These are phyloP conservation scores for Amylostereum areolatum DNA, from an alignment of 1,284 basidiomycete genomes.

Conservation along the genomic window DNA sequence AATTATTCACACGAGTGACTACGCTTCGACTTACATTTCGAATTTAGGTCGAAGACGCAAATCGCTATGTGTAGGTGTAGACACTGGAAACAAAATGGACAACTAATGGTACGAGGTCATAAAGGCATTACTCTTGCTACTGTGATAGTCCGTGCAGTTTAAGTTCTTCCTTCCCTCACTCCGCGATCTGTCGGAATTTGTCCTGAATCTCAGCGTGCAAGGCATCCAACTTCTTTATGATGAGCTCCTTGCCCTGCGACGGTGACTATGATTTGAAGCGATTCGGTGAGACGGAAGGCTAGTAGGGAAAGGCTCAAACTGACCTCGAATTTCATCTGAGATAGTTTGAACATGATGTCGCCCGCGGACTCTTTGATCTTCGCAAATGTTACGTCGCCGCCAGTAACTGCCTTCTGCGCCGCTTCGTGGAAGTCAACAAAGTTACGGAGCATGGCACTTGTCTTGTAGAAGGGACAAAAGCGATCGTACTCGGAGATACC, in stretches of 20 bases:
- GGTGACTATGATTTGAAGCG: conserved; percentile 49
- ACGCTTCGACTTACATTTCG: too few relatives aligned
- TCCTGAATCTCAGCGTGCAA: conserved; percentile 83
- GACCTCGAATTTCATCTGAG: conserved; percentile 98
- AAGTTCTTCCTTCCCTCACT: conserved; percentile 35
- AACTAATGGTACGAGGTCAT: too few relatives aligned
- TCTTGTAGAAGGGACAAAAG: conserved; percentile 99
- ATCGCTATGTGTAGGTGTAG: too few relatives aligned
- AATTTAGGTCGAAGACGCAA: too few relatives aligned
- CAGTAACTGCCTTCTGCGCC: conserved; percentile 80
- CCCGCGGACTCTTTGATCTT: conserved; percentile 85
- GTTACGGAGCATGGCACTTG: conserved; percentile 92
- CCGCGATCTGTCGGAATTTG: conserved; percentile 82
- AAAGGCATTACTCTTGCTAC: too few relatives aligned
- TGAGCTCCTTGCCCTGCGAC: conserved; percentile 77
- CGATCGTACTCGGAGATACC: conserved; percentile 98
- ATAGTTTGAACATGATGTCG: conserved; percentile 93
- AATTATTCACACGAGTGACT: too few relatives aligned
- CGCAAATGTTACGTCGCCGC: conserved; percentile 86
- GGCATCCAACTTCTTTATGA: conserved; percentile 76
- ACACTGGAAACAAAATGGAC: too few relatives aligned
- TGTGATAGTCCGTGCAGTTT: too few relatives aligned
- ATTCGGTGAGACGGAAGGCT: too few relatives aligned
- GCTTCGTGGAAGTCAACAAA: conserved; percentile 94
- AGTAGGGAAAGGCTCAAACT: conserved; percentile 13